Evolutionary conservation across 768 basidiomycete genomes (phyloP).

Genomic region (Ephemerocybe angulata): DNA sequence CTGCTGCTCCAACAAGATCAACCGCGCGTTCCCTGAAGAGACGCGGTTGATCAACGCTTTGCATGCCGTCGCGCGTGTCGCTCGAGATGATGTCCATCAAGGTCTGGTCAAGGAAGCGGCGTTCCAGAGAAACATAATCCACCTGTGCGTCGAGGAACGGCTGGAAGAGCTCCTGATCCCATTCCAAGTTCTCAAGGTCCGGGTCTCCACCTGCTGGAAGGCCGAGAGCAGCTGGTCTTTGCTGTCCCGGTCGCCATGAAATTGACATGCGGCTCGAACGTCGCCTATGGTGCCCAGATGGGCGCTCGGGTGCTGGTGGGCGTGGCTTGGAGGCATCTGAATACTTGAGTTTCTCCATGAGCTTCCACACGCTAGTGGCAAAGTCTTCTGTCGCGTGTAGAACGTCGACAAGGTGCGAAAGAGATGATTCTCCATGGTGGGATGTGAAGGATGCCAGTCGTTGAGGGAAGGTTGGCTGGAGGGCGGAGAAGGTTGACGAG

Average conservation of each 20-base stretch:
- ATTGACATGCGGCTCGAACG: constrained; percentile 65
- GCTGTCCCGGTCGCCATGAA: constrained; percentile 48
- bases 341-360: constrained; percentile 69
- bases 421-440: constrained; percentile 55
- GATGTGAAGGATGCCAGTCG: constrained; percentile 70
- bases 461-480: constrained; percentile 80
- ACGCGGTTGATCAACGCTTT: constrained; percentile 51
- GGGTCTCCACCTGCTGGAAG: constrained; percentile 14
- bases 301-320: constrained; percentile 19
- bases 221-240: constrained; percentile 20
- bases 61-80: constrained; percentile 38
- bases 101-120: constrained; percentile 57
- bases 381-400: constrained; percentile 83
- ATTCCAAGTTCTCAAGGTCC: constrained; percentile 48
- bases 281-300: constrained; percentile 40
- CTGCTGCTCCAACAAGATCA: constrained; percentile 72
- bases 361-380: constrained; percentile 63
- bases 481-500: constrained; percentile 70
- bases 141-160: constrained; percentile 90
- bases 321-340: constrained; percentile 23
- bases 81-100: constrained; percentile 46
- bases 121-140: constrained; percentile 79
- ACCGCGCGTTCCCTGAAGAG: constrained; percentile 70
- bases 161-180: constrained; percentile 92
- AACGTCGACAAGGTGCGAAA: constrained; percentile 66